A percentile compares a stretch with the other conserved stretches of the same genome.
These are phyloP conservation scores for Myxozyma neglecta DNA, from an alignment of 805 yeast species.

Conservation along the genomic window DNA sequence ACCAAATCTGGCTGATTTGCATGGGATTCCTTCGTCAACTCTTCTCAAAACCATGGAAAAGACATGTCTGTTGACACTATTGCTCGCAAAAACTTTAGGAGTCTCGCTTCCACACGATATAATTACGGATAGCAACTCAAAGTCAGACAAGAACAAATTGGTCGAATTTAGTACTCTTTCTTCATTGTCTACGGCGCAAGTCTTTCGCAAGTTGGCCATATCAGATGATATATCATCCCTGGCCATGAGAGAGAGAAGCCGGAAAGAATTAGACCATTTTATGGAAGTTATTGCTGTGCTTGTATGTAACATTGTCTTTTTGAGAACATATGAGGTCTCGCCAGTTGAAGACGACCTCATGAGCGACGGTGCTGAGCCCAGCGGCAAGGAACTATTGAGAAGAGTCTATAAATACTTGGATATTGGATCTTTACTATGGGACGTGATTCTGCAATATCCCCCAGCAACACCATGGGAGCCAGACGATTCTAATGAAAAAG, in stretches of 20 bases:
- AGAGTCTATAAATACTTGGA: conserved; percentile 8
- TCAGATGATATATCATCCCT: conserved; percentile 8
- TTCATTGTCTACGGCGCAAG: neutral
- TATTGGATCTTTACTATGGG: conserved; percentile 17
- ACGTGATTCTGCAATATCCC: neutral
- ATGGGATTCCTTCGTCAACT: neutral
- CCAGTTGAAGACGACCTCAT: neutral
- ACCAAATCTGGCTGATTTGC: conserved; percentile 9
- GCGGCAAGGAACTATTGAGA: neutral
- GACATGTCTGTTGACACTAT: conserved; percentile 3
- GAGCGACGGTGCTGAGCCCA: neutral
- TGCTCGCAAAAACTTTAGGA: conserved; percentile 14
- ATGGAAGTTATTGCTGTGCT: conserved; percentile 25
- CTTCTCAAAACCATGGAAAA: conserved; percentile 1
- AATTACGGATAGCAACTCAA: conserved; percentile 11
- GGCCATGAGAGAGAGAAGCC: conserved; percentile 8
- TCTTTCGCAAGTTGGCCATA: conserved; percentile 6
- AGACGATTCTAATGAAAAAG: neutral
- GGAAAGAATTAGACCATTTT: conserved; percentile 18
- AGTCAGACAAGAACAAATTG: neutral
- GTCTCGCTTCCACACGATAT: conserved; percentile 24
- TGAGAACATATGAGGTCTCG: conserved; percentile 4
- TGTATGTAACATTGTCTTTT: conserved; percentile 20
- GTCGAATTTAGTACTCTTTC: neutral
- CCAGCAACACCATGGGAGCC: neutral